A percentile compares a stretch with the other conserved stretches of the same genome.
These are phyloP conservation scores for Lolium multiflorum DNA, from an alignment of 176 grass and related monocot species.

Conservation along the genomic window DNA sequence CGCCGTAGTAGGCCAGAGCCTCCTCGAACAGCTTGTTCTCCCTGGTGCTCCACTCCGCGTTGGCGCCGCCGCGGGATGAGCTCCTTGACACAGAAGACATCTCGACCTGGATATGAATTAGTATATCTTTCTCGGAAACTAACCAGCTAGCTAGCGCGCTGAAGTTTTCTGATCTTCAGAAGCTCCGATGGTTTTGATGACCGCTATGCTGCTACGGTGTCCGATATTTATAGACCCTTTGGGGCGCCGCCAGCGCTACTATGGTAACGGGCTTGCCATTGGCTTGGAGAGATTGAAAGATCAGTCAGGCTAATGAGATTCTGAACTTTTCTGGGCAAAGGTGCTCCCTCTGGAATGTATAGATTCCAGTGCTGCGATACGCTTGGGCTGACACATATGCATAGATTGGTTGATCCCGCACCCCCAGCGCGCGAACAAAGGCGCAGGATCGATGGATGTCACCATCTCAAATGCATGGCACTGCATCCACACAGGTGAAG, in stretches of 20 bases:
- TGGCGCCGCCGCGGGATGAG: slow-evolving; percentile 38
- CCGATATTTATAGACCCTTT: slow-evolving; percentile 54
- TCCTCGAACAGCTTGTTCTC: slow-evolving; percentile 95
- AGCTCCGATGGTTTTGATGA: slow-evolving; percentile 36
- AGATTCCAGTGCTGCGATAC: slow-evolving; percentile 7
- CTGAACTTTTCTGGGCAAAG: slow-evolving; percentile 13
- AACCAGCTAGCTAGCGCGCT: slow-evolving; percentile 18
- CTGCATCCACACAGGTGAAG: neutral
- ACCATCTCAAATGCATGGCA: neutral
- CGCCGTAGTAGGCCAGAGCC: slow-evolving; percentile 67
- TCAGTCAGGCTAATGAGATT: neutral
- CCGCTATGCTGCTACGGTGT: slow-evolving; percentile 31
- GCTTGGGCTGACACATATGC: neutral
- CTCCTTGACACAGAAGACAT: slow-evolving; percentile 61
- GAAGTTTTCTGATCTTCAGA: slow-evolving; percentile 15
- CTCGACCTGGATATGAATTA: slow-evolving; percentile 4
- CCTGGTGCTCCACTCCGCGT: slow-evolving; percentile 58
- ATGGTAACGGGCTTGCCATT: neutral
- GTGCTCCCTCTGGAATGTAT: neutral
- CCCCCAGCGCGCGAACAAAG: neutral
- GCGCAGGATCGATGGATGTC: neutral
- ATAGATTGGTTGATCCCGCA: neutral
- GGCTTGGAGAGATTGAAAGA: slow-evolving; percentile 28
- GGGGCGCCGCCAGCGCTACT: neutral
- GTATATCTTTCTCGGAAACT: slow-evolving; percentile 25